These are phyloP conservation scores for Russula emetica DNA, from an alignment of 768 basidiomycete genomes.

Conservation along the genomic window DNA sequence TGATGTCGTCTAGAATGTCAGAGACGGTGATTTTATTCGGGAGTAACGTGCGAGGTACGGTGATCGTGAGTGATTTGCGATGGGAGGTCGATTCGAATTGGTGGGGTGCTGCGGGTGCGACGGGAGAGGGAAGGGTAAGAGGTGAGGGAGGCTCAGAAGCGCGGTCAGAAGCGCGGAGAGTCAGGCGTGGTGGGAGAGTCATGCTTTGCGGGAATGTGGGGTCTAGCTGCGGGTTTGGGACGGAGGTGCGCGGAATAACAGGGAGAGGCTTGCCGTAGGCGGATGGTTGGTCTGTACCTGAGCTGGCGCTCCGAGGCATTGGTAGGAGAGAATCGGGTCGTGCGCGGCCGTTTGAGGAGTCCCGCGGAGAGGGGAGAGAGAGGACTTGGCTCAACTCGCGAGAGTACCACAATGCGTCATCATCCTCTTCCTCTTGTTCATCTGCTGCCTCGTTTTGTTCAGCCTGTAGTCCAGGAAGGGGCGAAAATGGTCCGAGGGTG, in stretches of 20 bases:
- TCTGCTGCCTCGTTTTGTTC: constrained; percentile 32
- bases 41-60: constrained; percentile 40
- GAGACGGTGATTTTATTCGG: constrained; percentile 39
- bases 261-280: constrained; percentile 39
- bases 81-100: background rate
- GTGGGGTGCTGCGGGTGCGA: background rate
- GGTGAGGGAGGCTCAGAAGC: constrained; percentile 5
- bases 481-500: constrained; percentile 14
- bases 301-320: constrained; percentile 11
- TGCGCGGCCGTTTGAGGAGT: constrained; percentile 21
- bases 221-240: constrained; percentile 36
- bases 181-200: constrained; percentile 28
- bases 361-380: constrained; percentile 38
- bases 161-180: constrained; percentile 31
- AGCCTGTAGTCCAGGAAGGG: constrained; percentile 25
- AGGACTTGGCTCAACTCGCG: constrained; percentile 53
- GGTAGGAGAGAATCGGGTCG: constrained; percentile 42
- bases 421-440: constrained; percentile 38
- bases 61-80: constrained; percentile 10
- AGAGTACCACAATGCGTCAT: constrained; percentile 56
- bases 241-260: constrained; percentile 36
- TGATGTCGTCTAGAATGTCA: constrained; percentile 27
- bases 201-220: constrained; percentile 35
- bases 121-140: background rate
- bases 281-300: background rate